phyloP scores from a whole-genome alignment of 2,329 filamentous ascomycete genomes.

The Pseudohalonectria lignicola region DNA sequence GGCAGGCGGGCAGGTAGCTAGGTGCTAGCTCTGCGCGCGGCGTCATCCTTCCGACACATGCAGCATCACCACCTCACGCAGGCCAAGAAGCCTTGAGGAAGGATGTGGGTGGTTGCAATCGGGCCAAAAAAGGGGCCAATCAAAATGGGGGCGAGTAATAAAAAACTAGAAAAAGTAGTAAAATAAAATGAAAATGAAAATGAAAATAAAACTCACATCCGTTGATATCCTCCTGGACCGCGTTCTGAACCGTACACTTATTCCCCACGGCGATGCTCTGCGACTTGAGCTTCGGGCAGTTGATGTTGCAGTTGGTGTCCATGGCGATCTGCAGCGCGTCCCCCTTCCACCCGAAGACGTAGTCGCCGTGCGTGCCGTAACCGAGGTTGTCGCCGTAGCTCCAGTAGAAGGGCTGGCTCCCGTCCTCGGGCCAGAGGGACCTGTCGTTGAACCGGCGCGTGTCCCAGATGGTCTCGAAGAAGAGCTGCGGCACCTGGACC shows the following conservation, averaged over 20 bases:
- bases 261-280: conserved; percentile 3
- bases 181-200: no score
- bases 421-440: conserved; percentile 4
- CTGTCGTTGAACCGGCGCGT: conserved; percentile 3
- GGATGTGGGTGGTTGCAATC: no score
- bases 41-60: no score
- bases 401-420: conserved; percentile 5
- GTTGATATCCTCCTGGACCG: conserved; percentile 3
- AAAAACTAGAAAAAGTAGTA: no score
- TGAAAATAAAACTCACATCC: conserved; percentile 3
- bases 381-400: conserved; percentile 4
- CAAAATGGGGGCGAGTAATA: no score
- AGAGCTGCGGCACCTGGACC: conserved; percentile 26
- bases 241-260: conserved; percentile 3
- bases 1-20: no score
- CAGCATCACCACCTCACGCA: no score
- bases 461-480: conserved; percentile 22
- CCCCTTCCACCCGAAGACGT: conserved; percentile 7
- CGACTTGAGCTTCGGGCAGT: conserved; percentile 6
- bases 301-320: conserved; percentile 6
- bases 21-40: no score
- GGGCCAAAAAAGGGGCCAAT: no score
- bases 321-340: conserved; percentile 5
- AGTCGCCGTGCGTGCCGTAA: conserved; percentile 6
- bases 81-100: no score